phyloP scores from a whole-genome alignment of 2,329 filamentous ascomycete species.

The Sporothrix protearum region DNA sequence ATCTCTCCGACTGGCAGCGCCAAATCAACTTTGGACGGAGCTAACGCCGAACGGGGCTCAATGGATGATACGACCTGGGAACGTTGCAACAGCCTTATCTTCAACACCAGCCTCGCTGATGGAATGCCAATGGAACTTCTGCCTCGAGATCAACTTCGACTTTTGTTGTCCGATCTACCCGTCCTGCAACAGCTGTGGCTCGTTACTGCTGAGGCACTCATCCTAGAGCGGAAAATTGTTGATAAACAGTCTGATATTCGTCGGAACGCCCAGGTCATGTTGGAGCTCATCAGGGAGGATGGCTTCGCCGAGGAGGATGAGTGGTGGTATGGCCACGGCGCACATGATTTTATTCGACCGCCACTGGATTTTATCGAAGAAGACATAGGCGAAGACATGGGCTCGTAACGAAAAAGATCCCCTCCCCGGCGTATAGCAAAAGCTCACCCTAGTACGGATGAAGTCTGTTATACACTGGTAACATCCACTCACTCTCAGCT shows the following conservation, averaged over 20 bases:
- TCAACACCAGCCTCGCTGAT: constrained; percentile 56
- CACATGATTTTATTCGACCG: constrained; percentile 54
- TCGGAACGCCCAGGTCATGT: constrained; percentile 58
- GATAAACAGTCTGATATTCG: constrained; percentile 58
- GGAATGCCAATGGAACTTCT: constrained; percentile 62
- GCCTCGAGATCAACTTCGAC: constrained; percentile 47
- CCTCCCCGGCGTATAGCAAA: not conserved
- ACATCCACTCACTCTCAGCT: not conserved
- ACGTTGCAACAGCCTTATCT: constrained; percentile 44
- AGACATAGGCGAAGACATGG: constrained; percentile 41
- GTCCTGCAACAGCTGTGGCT: constrained; percentile 59
- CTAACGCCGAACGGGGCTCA: constrained; percentile 23
- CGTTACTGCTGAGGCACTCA: constrained; percentile 59
- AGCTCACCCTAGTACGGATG: not conserved
- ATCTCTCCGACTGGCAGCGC: not conserved
- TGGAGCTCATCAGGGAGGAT: constrained; percentile 62
- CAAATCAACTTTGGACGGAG: not conserved
- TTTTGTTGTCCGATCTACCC: constrained; percentile 54
- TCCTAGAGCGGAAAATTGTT: constrained; percentile 58
- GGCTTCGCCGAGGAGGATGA: constrained; percentile 58
- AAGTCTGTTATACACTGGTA: not conserved
- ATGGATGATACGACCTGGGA: constrained; percentile 29
- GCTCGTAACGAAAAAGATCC: not conserved
- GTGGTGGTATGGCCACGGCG: constrained; percentile 57
- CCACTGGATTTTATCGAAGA: constrained; percentile 51